phyloP scores from a whole-genome alignment of 495 filamentous ascomycete genomes.

The Hypoxylon lienhwacheense region DNA sequence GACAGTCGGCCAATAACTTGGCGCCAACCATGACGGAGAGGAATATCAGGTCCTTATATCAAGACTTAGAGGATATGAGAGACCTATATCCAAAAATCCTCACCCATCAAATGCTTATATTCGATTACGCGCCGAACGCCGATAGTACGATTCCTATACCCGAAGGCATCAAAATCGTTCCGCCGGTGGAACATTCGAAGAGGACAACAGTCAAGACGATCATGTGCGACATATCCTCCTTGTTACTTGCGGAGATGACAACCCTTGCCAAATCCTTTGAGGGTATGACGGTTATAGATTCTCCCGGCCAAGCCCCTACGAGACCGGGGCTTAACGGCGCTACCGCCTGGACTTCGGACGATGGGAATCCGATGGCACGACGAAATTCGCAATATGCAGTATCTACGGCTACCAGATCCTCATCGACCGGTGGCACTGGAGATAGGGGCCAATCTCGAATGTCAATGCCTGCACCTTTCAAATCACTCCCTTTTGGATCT shows the following conservation, averaged over 20 bases:
- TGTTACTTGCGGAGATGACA: constrained; percentile 84
- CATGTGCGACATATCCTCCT: constrained; percentile 86
- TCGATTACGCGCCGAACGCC: constrained; percentile 61
- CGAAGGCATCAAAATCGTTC: constrained; percentile 70
- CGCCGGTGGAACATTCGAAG: constrained; percentile 68
- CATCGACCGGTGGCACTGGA: constrained; percentile 48
- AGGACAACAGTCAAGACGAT: constrained; percentile 92
- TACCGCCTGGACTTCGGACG: constrained; percentile 42
- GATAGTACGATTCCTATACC: constrained; percentile 53
- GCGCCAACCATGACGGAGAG: constrained; percentile 50
- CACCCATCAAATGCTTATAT: constrained; percentile 76
- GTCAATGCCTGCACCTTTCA: constrained; percentile 64
- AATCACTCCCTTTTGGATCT: constrained; percentile 40
- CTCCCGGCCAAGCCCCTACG: constrained; percentile 56
- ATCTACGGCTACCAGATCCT: constrained; percentile 47
- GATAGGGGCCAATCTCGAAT: constrained; percentile 64
- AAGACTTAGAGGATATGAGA: constrained; percentile 68
- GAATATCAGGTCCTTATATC: constrained; percentile 57
- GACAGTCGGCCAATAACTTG: constrained; percentile 48
- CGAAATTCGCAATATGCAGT: constrained; percentile 59
- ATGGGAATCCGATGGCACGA: constrained; percentile 43
- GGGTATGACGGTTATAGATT: constrained; percentile 75
- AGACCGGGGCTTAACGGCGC: constrained; percentile 40
- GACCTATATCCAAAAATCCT: constrained; percentile 74
- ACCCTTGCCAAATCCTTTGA: constrained; percentile 84